Evolutionary conservation across 441 rosid species (phyloP).

Genomic region (Aleurites moluccanus): DNA sequence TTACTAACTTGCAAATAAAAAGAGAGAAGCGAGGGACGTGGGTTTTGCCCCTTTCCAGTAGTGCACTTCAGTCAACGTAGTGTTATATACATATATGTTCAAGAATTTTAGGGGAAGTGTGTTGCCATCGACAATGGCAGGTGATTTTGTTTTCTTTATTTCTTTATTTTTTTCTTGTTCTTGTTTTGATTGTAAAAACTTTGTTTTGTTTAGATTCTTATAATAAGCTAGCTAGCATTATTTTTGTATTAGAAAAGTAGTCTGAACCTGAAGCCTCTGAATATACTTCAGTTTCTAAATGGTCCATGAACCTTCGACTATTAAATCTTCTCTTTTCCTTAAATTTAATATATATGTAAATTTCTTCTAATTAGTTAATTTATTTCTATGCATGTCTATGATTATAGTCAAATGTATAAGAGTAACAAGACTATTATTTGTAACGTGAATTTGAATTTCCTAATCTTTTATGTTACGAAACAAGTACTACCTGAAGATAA

Average conservation of each 20-base stretch:
- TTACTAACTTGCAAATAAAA: background rate
- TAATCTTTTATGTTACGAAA: no score
- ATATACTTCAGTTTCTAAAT: conserved; percentile 17
- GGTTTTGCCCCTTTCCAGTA: conserved; percentile 55
- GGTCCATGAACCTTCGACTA: conserved; percentile 13
- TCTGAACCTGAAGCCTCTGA: conserved; percentile 21
- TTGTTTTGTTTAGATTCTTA: conserved; percentile 23
- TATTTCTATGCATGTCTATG: background rate
- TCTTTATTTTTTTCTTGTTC: no score
- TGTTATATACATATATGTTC: conserved; percentile 30
- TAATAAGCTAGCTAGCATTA: background rate
- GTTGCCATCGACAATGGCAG: conserved; percentile 38
- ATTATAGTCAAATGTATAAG: background rate
- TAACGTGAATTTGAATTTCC: no score
- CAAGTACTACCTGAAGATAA: no score
- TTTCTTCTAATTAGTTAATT: background rate
- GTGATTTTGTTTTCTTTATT: conserved; percentile 25
- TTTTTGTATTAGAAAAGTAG: background rate
- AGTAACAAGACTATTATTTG: no score
- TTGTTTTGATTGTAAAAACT: background rate
- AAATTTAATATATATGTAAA: background rate
- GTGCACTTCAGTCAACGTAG: conserved; percentile 53
- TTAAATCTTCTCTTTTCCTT: no score
- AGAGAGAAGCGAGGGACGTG: conserved; percentile 51
- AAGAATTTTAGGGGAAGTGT: conserved; percentile 44